Evolutionary conservation across 306 rosid species (phyloP), one percentile per base, ranked within the genome.

Genomic region (Lathyrus sativus): DNA sequence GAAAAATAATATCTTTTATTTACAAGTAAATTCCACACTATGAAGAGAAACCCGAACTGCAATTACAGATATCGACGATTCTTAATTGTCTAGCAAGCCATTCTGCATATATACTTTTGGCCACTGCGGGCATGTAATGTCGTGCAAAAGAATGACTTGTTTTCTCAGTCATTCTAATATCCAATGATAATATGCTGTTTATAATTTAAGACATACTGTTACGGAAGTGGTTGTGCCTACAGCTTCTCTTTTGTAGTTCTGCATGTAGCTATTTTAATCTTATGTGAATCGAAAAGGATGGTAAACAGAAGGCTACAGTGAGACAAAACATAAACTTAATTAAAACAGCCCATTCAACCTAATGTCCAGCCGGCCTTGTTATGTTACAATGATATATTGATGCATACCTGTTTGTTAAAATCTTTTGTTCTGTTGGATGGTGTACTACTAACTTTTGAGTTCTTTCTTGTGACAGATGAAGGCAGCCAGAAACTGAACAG

Each of bases 401-500:
- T 74, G 56, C 14, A 9, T 61, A 37, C 37, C 50, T 56, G 44
- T 64, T 57, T 1, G 65, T 35, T 8, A 67, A 66, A 70, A 71
- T 68, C 46, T 6, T 24, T 7, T 22, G 37, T 54, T 56, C 62
- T 44, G 63, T 44, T 38, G 59, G 69, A 39, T 65, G 61, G 50
- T 55, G 10, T 33, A 62, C 41, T 62, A 54, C 65, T 78, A 54
- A 56, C 71, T 54, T 69, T 76, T 68, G n/a, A 45, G 53, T 64
- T 76, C 46, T 74, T 8, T 60, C 68, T 65, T 59, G 14, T 69
- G 18, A 67, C 72, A 93, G 98, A 85, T 74, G 98, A 88, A 74
- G 72, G 75, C 66, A 72, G 87, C 70, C 91, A 70, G 68, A 93
- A 81, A 84, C 58, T 73, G 70, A 85, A 67, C 68, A 78, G 86